Evolutionary conservation across 345 rosid genomes (phyloP).

Genomic region (Turnera subulata): DNA sequence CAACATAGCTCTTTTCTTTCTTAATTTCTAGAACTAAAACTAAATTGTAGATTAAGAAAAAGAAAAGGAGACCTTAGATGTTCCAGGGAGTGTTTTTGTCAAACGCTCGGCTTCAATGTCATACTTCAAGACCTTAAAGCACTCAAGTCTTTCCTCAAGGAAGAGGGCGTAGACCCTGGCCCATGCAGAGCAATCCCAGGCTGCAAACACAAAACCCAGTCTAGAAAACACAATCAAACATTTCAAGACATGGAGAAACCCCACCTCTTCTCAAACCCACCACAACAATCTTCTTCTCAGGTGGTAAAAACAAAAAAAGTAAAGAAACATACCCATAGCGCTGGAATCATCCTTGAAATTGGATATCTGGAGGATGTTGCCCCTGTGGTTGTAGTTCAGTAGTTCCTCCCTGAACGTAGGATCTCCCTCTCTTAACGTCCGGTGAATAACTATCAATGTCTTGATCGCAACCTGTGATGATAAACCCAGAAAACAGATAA

Average conservation of each 20-base stretch:
- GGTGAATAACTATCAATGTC: slow-evolving; percentile 86
- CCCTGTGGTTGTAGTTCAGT: slow-evolving; percentile 61
- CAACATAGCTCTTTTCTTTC: no score
- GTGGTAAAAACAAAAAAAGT: neutral
- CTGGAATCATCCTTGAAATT: slow-evolving; percentile 95
- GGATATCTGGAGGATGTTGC: slow-evolving; percentile 80
- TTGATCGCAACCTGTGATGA: slow-evolving; percentile 79
- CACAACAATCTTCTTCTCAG: no score
- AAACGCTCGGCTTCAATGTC: slow-evolving; percentile 84
- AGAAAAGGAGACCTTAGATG: slow-evolving; percentile 53
- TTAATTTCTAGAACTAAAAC: no score
- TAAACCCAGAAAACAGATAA: neutral
- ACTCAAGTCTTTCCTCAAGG: slow-evolving; percentile 87
- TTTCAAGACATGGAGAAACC: no score
- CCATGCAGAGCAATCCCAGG: slow-evolving; percentile 99
- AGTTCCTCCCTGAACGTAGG: slow-evolving; percentile 91
- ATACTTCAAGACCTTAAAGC: slow-evolving; percentile 69
- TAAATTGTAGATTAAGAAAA: neutral
- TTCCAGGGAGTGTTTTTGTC: slow-evolving; percentile 48
- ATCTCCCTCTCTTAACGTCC: slow-evolving; percentile 96
- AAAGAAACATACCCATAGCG: slow-evolving; percentile 52
- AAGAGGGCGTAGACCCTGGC: slow-evolving; percentile 83
- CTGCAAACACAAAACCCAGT: slow-evolving; percentile 30
- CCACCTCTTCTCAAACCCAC: no score
- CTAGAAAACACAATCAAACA: neutral